phyloP scores from a whole-genome alignment of 2,329 filamentous ascomycete genomes.

The Pyricularia sp. region DNA sequence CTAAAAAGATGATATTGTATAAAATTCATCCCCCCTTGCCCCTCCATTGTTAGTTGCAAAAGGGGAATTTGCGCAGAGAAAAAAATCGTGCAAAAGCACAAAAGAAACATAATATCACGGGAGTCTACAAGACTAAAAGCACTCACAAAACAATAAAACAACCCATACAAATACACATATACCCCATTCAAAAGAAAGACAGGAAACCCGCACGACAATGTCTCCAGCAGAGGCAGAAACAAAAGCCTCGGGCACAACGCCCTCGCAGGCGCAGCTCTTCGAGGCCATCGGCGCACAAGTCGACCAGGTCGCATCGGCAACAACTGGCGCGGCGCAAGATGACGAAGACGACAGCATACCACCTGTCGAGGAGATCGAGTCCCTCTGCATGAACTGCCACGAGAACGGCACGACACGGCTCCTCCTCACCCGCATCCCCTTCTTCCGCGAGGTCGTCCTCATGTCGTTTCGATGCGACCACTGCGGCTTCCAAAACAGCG shows the following conservation, averaged over 20 bases:
- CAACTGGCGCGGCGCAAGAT: constrained; percentile 18
- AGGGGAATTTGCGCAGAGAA: not conserved
- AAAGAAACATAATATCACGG: not conserved
- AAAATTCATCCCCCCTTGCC: not conserved
- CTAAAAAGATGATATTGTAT: not conserved
- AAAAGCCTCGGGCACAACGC: constrained; percentile 21
- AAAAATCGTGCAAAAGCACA: not conserved
- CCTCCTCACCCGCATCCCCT: constrained; percentile 85
- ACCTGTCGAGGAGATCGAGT: constrained; percentile 62
- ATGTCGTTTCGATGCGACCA: constrained; percentile 94
- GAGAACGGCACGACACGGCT: constrained; percentile 79
- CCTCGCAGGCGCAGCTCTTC: constrained; percentile 42
- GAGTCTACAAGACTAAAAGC: not conserved
- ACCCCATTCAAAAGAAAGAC: not conserved
- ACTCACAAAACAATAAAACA: not conserved
- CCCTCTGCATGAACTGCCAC: constrained; percentile 79
- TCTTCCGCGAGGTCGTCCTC: constrained; percentile 94
- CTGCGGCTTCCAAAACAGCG: constrained; percentile 84
- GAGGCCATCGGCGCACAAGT: constrained; percentile 54
- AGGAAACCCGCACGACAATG: constrained; percentile 12
- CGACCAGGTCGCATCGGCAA: constrained; percentile 31
- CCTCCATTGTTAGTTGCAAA: not conserved
- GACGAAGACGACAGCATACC: constrained; percentile 35
- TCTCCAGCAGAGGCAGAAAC: constrained; percentile 20
- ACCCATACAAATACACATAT: not conserved